A percentile compares a stretch with the other conserved stretches of the same genome.
Conservation (phyloP, 352 stramenopile species). For the Pythium dissotocum region DNA sequence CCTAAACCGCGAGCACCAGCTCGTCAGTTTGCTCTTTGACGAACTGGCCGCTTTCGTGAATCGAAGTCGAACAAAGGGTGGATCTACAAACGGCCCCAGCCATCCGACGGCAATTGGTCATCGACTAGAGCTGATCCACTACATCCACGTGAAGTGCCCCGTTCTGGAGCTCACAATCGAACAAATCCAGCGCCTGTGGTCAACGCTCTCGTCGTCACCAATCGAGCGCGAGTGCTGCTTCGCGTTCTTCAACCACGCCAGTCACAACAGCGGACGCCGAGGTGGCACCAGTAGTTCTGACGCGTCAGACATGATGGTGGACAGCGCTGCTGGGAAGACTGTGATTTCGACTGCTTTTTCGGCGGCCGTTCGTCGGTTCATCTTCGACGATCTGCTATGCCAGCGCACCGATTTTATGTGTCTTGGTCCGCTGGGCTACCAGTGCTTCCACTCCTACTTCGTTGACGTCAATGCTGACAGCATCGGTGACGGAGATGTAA, state of each 20-base stretch:
- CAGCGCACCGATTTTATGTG: conserved; percentile 74
- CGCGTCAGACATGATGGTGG: conserved; percentile 19
- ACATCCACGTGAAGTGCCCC: conserved; percentile 79
- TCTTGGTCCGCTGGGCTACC: conserved; percentile 76
- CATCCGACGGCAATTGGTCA: conserved; percentile 82
- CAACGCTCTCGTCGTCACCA: conserved; percentile 67
- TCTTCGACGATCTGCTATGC: conserved; percentile 85
- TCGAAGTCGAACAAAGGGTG: conserved; percentile 49
- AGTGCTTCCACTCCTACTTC: conserved; percentile 89
- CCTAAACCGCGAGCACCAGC: conserved; percentile 66
- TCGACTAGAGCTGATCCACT: conserved; percentile 86
- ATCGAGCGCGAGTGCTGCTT: conserved; percentile 80
- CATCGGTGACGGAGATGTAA: background rate
- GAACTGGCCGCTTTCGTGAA: conserved; percentile 81
- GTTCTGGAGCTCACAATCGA: conserved; percentile 73
- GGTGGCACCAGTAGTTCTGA: background rate
- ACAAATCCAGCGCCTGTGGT: conserved; percentile 79
- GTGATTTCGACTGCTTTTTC: conserved; percentile 78
- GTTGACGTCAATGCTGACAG: conserved; percentile 59
- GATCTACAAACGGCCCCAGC: conserved; percentile 16
- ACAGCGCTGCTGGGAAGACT: conserved; percentile 17
- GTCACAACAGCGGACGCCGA: conserved; percentile 13
- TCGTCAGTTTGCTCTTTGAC: conserved; percentile 82
- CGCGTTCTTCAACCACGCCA: conserved; percentile 86
- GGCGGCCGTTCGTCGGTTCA: conserved; percentile 72